phyloP scores from a whole-genome alignment of 2,329 filamentous ascomycete species.

The Diaporthe aspalathi region DNA sequence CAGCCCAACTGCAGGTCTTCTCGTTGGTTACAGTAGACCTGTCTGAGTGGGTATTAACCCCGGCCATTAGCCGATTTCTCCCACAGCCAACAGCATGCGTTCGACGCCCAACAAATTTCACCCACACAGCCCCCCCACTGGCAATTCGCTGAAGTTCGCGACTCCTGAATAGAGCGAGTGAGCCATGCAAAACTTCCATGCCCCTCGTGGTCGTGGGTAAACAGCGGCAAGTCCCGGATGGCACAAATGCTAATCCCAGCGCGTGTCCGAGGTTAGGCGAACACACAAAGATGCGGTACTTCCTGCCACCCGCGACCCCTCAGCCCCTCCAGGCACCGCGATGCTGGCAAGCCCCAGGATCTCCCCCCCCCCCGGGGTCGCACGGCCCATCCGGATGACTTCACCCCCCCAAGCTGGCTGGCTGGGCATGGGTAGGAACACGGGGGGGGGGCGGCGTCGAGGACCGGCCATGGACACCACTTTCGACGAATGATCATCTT shows the following conservation, averaged over 20 bases:
- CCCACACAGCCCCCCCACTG: neutral
- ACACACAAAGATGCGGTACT: neutral
- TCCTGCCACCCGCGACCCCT: constrained; percentile 33
- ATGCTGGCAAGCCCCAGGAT: constrained; percentile 7
- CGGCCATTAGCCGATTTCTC: neutral
- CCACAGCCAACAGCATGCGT: neutral
- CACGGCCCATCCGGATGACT: constrained; percentile 18
- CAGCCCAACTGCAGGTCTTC: neutral
- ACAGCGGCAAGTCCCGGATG: constrained; percentile 27
- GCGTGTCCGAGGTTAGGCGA: constrained; percentile 33
- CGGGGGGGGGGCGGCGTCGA: too few species aligned
- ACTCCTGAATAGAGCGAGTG: constrained; percentile 16
- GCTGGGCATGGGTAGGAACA: neutral
- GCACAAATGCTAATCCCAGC: constrained; percentile 3
- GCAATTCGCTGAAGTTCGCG: constrained; percentile 12
- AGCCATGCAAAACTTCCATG: neutral
- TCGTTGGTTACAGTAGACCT: constrained; percentile 1
- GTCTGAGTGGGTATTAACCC: constrained; percentile 3
- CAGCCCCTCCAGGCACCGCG: neutral
- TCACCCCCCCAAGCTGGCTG: constrained; percentile 10
- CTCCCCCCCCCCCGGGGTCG: constrained; percentile 24
- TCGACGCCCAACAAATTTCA: constrained; percentile 14
- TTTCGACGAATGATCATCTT: constrained; percentile 16
- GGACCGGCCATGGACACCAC: neutral
- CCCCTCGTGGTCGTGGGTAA: neutral